Percentiles rank a stretch among this genome's conserved stretches.
Conservation (phyloP, 306 rosid species). For the Prunus mira region DNA sequence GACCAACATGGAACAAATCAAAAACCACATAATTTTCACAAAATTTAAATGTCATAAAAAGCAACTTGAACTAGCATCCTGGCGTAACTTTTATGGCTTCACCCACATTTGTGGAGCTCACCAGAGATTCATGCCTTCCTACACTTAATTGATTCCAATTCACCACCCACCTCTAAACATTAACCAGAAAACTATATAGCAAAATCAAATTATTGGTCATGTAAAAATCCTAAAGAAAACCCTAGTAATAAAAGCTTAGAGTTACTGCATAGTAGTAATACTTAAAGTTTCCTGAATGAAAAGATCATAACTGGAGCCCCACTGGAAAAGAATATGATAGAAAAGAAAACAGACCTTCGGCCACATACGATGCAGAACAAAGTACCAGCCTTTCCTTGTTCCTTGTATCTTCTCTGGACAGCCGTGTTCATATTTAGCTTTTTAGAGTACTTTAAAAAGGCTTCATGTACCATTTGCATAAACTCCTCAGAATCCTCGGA, state of each 20-base stretch:
- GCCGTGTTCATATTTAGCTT: slow-evolving; percentile 53
- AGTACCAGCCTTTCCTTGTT: slow-evolving; percentile 85
- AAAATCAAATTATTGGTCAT: background rate
- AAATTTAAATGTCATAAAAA: background rate
- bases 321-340: slow-evolving; percentile 39
- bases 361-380: slow-evolving; percentile 94
- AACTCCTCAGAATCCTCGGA: slow-evolving; percentile 80
- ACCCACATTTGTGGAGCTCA: background rate
- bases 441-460: slow-evolving; percentile 72
- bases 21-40: background rate
- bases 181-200: background rate
- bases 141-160: background rate
- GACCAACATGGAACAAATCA: background rate
- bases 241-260: slow-evolving; percentile 26
- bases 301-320: slow-evolving; percentile 41
- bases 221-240: slow-evolving; percentile 1
- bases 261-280: slow-evolving; percentile 35
- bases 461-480: slow-evolving; percentile 64
- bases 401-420: slow-evolving; percentile 72
- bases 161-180: background rate
- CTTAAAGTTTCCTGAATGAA: slow-evolving; percentile 42
- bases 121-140: background rate
- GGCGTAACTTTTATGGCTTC: background rate
- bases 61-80: slow-evolving; percentile 1
- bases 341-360: slow-evolving; percentile 84